These are phyloP conservation scores for Inga laurina DNA, from an alignment of 306 rosid genomes.

Conservation along the genomic window DNA sequence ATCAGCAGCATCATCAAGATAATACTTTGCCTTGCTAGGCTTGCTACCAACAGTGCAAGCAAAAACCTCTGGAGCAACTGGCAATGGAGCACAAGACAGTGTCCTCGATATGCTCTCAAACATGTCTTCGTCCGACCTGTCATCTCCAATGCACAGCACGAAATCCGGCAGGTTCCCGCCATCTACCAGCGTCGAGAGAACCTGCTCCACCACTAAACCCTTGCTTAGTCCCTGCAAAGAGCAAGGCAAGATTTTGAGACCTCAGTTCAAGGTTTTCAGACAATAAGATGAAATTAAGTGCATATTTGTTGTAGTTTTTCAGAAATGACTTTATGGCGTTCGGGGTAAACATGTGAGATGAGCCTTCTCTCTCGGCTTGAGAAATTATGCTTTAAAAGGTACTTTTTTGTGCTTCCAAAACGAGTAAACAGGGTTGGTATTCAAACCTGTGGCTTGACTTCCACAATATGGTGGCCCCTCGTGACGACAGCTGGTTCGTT, in stretches of 20 bases:
- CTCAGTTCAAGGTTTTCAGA: constrained; percentile 12
- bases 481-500: constrained; percentile 70
- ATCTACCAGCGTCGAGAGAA: constrained; percentile 56
- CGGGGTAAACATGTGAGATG: too few relatives aligned
- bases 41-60: constrained; percentile 80
- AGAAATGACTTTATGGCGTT: too few relatives aligned
- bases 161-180: constrained; percentile 62
- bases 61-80: constrained; percentile 58
- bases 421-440: background rate
- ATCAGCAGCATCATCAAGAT: constrained; percentile 65
- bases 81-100: constrained; percentile 47
- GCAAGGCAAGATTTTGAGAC: constrained; percentile 8
- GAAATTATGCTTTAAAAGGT: too few relatives aligned
- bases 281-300: background rate
- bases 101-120: constrained; percentile 68
- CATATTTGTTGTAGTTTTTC: too few relatives aligned
- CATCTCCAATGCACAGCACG: constrained; percentile 78
- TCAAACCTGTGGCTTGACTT: constrained; percentile 73
- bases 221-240: constrained; percentile 72
- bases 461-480: constrained; percentile 74
- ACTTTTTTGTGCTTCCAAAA: too few relatives aligned
- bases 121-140: constrained; percentile 82
- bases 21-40: constrained; percentile 83
- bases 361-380: too few relatives aligned
- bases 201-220: constrained; percentile 60